Percentiles rank a stretch among this genome's conserved stretches.
phyloP scores from a whole-genome alignment of 805 yeast genomes.

The Yarrowia sp. region DNA sequence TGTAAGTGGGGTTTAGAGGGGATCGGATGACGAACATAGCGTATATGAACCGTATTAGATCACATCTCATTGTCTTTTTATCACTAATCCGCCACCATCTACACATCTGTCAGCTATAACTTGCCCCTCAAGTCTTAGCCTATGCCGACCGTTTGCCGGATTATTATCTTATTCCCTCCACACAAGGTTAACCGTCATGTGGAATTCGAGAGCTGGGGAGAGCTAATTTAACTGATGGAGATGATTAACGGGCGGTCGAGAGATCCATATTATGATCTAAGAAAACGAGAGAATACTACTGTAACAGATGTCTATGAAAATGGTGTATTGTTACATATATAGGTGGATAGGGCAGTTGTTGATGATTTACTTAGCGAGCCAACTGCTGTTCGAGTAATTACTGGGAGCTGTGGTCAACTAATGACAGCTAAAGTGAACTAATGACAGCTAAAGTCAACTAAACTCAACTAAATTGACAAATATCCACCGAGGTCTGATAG shows the following conservation, averaged over 20 bases:
- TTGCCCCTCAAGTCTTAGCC: background rate
- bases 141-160: conserved; percentile 34
- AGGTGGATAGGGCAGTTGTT: background rate
- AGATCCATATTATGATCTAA: too few species aligned
- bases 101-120: background rate
- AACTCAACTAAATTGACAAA: background rate
- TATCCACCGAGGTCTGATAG: too few species aligned
- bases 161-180: conserved; percentile 7
- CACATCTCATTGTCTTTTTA: background rate
- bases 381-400: background rate
- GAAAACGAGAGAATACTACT: too few species aligned
- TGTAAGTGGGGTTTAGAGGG: background rate
- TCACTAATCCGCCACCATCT: background rate
- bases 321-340: background rate
- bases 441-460: too few species aligned
- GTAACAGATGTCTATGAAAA: background rate
- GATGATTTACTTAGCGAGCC: background rate
- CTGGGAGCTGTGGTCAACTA: too few species aligned
- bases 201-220: background rate
- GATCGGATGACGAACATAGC: background rate
- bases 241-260: too few species aligned
- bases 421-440: too few species aligned
- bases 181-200: conserved; percentile 6
- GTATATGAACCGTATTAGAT: too few species aligned
- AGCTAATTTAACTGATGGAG: background rate